Base-by-base conservation (phyloP, 2,329 filamentous ascomycete species). In the Penicillium brevicompactum region DNA sequence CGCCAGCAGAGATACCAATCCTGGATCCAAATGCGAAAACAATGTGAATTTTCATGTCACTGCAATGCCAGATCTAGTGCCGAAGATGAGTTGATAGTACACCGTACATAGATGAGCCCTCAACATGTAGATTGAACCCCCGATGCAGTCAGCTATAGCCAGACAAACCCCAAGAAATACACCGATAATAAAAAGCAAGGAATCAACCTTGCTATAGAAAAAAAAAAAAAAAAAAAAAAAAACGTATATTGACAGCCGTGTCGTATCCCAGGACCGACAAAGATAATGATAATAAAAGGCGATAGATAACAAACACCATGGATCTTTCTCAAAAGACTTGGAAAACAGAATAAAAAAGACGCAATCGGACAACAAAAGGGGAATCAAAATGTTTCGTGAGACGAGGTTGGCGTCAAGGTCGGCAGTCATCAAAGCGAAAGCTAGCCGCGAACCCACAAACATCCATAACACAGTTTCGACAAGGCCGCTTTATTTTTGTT, bases 321-420 rank as follows among this genome's bases (percentile, higher is more conserved):
- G 57, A 70, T 68, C 64, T 68, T 68, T 64, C 63, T 56, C 63
- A 57, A 61, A 37, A 55, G 57, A 55, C 34, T 44, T 37, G n/a
- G 56, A 51, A 59, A 56, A 57, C 49, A 55, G 18, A 46, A 53
- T 34, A 16, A 53, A 58, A 59, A 46, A 53, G 53, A 57, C 52
- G 60, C 53, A 62, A 65, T 67, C 58, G 61, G 56, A 64, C 57
- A 71, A 71, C 69, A 71, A 68, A 73, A 66, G 70, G 69, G 70
- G 70, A 73, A 73, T 73, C 70, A 71, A 73, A 62, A 73, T 67
- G 62, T 67, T 71, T 71, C 66, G 69, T 66, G 70, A 71, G 70
- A 70, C 66, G 70, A 72, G 70, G 69, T 66, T 46, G 61, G 69
- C 67, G 63, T 72, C 66, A 69, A 63, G 63, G 59, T 63, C 60